Evolutionary conservation across 345 rosid genomes (phyloP).

Genomic region (Heritiera littoralis): DNA sequence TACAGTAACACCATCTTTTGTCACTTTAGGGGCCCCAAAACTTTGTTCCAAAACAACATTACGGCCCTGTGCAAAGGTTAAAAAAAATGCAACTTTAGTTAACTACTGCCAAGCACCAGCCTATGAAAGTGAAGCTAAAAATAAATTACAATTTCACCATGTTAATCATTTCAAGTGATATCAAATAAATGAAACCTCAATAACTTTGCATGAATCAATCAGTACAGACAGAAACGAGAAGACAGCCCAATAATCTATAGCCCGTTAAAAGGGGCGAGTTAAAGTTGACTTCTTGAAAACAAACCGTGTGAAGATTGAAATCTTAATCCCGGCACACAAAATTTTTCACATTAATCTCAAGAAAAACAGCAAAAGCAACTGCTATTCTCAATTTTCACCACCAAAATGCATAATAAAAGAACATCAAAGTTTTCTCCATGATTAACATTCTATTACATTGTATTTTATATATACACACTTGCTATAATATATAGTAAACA

Average conservation of each 20-base stretch:
- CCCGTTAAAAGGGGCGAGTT: neutral
- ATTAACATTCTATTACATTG: too few species aligned
- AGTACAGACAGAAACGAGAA: neutral
- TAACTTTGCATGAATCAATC: neutral
- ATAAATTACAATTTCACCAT: too few species aligned
- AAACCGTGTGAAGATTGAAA: neutral
- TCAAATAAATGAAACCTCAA: neutral
- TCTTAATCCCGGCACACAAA: neutral
- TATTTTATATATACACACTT: too few species aligned
- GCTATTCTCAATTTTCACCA: neutral
- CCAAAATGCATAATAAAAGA: neutral
- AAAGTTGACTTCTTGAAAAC: neutral
- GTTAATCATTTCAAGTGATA: neutral
- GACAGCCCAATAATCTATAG: neutral
- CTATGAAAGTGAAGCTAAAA: neutral
- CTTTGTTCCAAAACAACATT: conserved; percentile 55
- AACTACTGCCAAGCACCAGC: neutral
- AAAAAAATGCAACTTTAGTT: neutral
- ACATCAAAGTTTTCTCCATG: too few species aligned
- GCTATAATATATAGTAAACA: too few species aligned
- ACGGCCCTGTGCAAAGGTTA: conserved; percentile 38
- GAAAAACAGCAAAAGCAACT: neutral
- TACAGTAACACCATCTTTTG: conserved; percentile 57
- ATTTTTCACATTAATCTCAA: neutral
- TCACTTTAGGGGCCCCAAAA: conserved; percentile 53